These are phyloP conservation scores for Trichoderma lentiforme DNA, from an alignment of 2,329 filamentous ascomycete species.

Conservation along the genomic window DNA sequence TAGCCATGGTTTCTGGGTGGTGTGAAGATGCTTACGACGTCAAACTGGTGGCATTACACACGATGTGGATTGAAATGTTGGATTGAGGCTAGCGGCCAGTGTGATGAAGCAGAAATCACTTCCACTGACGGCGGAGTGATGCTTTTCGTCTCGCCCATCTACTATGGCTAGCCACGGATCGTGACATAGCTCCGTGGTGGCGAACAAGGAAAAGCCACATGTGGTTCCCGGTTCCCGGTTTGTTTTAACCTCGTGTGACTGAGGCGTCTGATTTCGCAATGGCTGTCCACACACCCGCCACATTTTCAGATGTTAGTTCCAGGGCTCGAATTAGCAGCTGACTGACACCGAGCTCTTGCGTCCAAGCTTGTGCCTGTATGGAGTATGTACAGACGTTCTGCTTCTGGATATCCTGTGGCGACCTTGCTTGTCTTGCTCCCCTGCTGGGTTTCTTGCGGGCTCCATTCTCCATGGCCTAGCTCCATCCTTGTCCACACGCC, in stretches of 20 bases:
- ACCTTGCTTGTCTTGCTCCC: neutral
- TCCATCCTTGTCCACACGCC: constrained; percentile 15
- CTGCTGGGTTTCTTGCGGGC: constrained; percentile 5
- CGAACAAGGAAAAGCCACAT: constrained; percentile 9
- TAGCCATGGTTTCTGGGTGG: neutral
- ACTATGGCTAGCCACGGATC: constrained; percentile 9
- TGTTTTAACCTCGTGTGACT: constrained; percentile 13
- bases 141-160: neutral
- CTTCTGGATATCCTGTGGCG: neutral
- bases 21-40: constrained; percentile 17
- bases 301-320: constrained; percentile 13
- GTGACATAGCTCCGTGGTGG: constrained; percentile 9
- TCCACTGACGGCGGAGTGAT: neutral
- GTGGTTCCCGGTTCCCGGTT: constrained; percentile 13
- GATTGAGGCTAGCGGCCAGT: constrained; percentile 4
- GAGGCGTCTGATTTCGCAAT: constrained; percentile 5
- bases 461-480: constrained; percentile 12
- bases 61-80: neutral
- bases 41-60: constrained; percentile 1
- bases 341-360: neutral
- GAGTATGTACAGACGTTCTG: neutral
- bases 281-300: constrained; percentile 6
- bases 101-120: neutral
- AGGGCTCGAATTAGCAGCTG: constrained; percentile 6
- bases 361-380: neutral